phyloP scores from a whole-genome alignment of 192 early-diverging fungal genomes.

The Dimargaris verticillata region DNA sequence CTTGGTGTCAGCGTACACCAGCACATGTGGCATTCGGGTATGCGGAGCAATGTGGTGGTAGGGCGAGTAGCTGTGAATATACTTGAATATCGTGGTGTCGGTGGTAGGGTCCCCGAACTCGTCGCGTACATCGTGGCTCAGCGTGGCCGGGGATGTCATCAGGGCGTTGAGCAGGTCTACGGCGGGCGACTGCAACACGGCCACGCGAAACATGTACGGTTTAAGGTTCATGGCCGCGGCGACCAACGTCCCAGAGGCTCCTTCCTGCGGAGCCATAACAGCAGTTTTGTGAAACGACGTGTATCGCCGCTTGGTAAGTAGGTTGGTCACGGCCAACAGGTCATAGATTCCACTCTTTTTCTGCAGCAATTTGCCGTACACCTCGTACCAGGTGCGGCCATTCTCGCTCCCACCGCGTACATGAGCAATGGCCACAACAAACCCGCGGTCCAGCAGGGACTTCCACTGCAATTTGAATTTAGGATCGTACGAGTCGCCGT shows the following conservation, averaged over 20 bases:
- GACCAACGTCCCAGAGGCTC: not conserved
- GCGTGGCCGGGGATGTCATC: not conserved
- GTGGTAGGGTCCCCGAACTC: conserved; percentile 9
- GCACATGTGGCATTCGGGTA: not conserved
- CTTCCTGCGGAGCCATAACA: not conserved
- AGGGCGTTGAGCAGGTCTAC: conserved; percentile 1
- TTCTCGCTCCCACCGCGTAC: conserved; percentile 11
- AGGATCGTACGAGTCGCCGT: not conserved
- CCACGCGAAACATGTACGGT: conserved; percentile 3
- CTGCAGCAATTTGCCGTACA: conserved; percentile 8
- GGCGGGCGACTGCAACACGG: conserved; percentile 6
- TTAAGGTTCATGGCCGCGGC: conserved; percentile 11
- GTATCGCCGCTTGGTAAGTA: not conserved
- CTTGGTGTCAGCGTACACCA: not conserved
- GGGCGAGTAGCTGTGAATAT: conserved; percentile 8
- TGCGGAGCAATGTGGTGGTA: conserved; percentile 2
- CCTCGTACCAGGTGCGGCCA: conserved; percentile 9
- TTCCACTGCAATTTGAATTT: not conserved
- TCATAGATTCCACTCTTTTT: not conserved
- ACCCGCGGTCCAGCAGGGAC: conserved; percentile 7
- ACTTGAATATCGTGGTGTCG: conserved; percentile 8
- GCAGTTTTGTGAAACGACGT: conserved; percentile 5
- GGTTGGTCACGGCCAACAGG: conserved; percentile 3
- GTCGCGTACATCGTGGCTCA: not conserved
- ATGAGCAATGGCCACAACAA: conserved; percentile 5